Conservation (phyloP, 768 basidiomycete genomes). For the Psilocybe tampanensis region DNA sequence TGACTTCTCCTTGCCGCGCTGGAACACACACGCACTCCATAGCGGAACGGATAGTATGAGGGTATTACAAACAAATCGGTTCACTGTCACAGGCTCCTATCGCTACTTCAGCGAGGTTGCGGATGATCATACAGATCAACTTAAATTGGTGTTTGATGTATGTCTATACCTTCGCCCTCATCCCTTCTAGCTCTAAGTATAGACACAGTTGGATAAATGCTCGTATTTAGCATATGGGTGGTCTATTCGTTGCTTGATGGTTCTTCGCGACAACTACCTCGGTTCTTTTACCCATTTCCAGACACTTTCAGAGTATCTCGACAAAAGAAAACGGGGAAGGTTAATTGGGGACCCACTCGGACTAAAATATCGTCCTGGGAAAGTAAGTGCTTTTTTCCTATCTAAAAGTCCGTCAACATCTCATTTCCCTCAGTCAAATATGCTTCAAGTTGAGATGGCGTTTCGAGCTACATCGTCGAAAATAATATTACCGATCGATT, state of each 20-base stretch:
- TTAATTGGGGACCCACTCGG: constrained; percentile 82
- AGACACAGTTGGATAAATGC: constrained; percentile 33
- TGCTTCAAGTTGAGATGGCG: constrained; percentile 73
- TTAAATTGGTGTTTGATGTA: constrained; percentile 70
- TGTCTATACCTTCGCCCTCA: constrained; percentile 15
- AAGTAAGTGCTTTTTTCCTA: constrained; percentile 45
- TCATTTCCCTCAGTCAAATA: constrained; percentile 62
- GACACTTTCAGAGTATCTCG: constrained; percentile 83
- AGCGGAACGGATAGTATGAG: constrained; percentile 59
- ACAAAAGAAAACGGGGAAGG: constrained; percentile 57
- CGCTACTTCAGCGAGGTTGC: constrained; percentile 69
- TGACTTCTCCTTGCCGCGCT: constrained; percentile 75
- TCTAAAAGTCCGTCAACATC: neutral
- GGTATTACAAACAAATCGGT: constrained; percentile 57
- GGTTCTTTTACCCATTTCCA: constrained; percentile 93
- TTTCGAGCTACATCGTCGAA: constrained; percentile 53
- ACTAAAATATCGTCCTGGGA: constrained; percentile 77
- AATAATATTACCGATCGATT: constrained; percentile 65
- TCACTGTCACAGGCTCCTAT: constrained; percentile 72
- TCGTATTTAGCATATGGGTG: constrained; percentile 80
- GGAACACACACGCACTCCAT: constrained; percentile 85
- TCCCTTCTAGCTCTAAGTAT: neutral
- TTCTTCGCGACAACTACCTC: constrained; percentile 90
- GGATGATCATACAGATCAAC: constrained; percentile 75
- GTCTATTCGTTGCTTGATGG: constrained; percentile 88